Conservation (phyloP, 2,329 filamentous ascomycete species). For the Phoma sp. region DNA sequence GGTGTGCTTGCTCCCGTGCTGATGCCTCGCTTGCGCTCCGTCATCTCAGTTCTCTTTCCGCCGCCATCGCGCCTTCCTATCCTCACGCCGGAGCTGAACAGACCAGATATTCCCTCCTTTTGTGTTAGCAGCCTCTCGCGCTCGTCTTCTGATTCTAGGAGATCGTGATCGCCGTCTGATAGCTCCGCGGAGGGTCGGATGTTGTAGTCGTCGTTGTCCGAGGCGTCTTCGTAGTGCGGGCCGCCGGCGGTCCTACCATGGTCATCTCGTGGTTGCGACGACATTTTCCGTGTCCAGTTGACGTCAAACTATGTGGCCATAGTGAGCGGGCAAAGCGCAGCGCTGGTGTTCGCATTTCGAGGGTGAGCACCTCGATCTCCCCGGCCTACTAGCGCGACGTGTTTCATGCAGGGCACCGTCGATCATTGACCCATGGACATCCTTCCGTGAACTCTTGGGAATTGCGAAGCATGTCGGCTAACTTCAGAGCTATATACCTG, state of each 20-base stretch:
- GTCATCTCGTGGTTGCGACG: conserved; percentile 24
- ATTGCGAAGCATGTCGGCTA: background rate
- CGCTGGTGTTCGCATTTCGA: conserved; percentile 4
- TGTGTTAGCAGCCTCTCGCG: conserved; percentile 51
- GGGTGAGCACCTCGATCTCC: conserved; percentile 20
- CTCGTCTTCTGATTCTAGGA: conserved; percentile 56
- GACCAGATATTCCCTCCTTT: conserved; percentile 35
- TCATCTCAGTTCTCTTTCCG: conserved; percentile 31
- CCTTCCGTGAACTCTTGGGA: background rate
- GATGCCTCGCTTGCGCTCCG: conserved; percentile 49
- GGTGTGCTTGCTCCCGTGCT: conserved; percentile 74
- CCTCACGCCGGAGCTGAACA: conserved; percentile 40
- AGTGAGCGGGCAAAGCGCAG: conserved; percentile 6
- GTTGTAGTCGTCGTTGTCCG: conserved; percentile 41
- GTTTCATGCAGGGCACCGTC: conserved; percentile 21
- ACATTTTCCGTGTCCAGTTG: conserved; percentile 24
- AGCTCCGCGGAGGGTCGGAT: conserved; percentile 46
- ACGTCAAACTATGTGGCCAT: conserved; percentile 4
- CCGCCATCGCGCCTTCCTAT: conserved; percentile 34
- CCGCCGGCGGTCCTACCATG: conserved; percentile 31
- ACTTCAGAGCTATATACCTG: background rate
- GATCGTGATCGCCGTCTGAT: conserved; percentile 46
- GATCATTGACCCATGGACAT: conserved; percentile 3
- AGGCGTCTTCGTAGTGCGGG: conserved; percentile 40
- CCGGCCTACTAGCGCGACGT: conserved; percentile 9